Percentiles rank a stretch among this genome's conserved stretches.
These are phyloP conservation scores for Thoreauomyces humboldtii DNA, from an alignment of 192 early-diverging fungal genomes.

Conservation along the genomic window DNA sequence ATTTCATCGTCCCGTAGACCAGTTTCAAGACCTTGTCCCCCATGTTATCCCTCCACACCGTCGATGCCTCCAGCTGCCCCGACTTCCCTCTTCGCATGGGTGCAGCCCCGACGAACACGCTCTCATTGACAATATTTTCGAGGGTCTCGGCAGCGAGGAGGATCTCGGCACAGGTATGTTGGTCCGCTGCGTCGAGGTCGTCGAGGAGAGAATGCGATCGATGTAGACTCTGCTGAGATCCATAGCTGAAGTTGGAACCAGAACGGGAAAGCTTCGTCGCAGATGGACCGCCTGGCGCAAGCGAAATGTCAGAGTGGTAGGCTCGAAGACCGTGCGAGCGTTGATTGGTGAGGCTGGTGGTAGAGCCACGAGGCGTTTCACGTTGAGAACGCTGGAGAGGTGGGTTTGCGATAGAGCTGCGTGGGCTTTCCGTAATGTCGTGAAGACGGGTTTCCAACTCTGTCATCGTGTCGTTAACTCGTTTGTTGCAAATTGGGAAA, in stretches of 20 bases:
- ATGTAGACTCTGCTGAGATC: conserved; percentile 4
- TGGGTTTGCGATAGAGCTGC: too few relatives aligned
- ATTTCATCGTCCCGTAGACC: conserved; percentile 60
- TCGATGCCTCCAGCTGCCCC: conserved; percentile 2
- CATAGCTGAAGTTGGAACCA: neutral
- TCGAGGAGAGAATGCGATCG: conserved; percentile 34
- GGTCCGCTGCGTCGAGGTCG: conserved; percentile 14
- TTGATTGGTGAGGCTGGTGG: neutral
- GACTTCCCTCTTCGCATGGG: conserved; percentile 9
- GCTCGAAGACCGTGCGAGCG: conserved; percentile 21
- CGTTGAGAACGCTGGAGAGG: too few relatives aligned
- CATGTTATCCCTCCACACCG: conserved; percentile 33
- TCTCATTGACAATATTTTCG: conserved; percentile 51
- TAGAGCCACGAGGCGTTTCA: too few relatives aligned
- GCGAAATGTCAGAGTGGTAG: conserved; percentile 34
- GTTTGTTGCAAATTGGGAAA: too few relatives aligned
- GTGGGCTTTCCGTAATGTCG: too few relatives aligned
- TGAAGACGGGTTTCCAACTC: too few relatives aligned
- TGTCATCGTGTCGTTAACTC: too few relatives aligned
- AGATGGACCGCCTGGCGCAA: conserved; percentile 16
- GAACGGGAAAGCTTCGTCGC: conserved; percentile 4
- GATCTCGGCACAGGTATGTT: conserved; percentile 36
- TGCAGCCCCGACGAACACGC: conserved; percentile 37
- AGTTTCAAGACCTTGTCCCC: conserved; percentile 50
- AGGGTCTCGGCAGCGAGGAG: conserved; percentile 48